Evolutionary conservation across 2,329 filamentous ascomycete species (phyloP).

Genomic region (Tolypocladium ophioglossoides): DNA sequence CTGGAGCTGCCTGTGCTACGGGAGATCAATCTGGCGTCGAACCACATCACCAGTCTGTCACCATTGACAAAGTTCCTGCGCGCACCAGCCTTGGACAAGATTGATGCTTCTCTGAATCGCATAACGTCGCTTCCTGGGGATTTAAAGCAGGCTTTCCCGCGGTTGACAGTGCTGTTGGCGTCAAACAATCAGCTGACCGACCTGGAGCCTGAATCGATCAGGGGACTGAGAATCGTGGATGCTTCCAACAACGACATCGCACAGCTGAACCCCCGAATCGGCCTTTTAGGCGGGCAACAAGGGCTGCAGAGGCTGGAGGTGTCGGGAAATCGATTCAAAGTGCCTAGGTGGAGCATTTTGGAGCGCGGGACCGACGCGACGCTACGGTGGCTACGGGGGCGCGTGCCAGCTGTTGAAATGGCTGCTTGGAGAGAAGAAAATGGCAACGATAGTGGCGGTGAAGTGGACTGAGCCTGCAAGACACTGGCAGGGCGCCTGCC

Average conservation of each 20-base stretch:
- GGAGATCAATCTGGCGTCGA: conserved; percentile 65
- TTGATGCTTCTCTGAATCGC: conserved; percentile 79
- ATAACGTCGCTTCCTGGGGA: conserved; percentile 54
- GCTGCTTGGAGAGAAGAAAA: conserved; percentile 41
- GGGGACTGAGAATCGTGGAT: conserved; percentile 66
- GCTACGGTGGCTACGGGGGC: conserved; percentile 67
- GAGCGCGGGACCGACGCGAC: conserved; percentile 82
- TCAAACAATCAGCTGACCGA: conserved; percentile 71
- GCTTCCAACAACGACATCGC: conserved; percentile 78
- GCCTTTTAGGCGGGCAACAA: conserved; percentile 56
- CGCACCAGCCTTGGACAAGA: conserved; percentile 64
- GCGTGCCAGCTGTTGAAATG: conserved; percentile 56
- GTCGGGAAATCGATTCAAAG: conserved; percentile 75
- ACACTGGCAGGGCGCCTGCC: not conserved
- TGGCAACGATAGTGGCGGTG: conserved; percentile 22
- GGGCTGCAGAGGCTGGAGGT: conserved; percentile 62
- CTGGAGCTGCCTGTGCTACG: conserved; percentile 64
- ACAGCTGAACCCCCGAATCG: conserved; percentile 70
- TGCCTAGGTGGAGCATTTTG: conserved; percentile 74
- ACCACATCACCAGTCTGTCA: conserved; percentile 60
- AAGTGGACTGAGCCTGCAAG: conserved; percentile 5
- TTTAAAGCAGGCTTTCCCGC: conserved; percentile 58
- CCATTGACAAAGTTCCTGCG: conserved; percentile 55
- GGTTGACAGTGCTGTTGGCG: conserved; percentile 58
- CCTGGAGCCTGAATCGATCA: conserved; percentile 61